These are phyloP conservation scores for Pythium aquatile DNA, from an alignment of 352 stramenopile genomes.

Conservation along the genomic window DNA sequence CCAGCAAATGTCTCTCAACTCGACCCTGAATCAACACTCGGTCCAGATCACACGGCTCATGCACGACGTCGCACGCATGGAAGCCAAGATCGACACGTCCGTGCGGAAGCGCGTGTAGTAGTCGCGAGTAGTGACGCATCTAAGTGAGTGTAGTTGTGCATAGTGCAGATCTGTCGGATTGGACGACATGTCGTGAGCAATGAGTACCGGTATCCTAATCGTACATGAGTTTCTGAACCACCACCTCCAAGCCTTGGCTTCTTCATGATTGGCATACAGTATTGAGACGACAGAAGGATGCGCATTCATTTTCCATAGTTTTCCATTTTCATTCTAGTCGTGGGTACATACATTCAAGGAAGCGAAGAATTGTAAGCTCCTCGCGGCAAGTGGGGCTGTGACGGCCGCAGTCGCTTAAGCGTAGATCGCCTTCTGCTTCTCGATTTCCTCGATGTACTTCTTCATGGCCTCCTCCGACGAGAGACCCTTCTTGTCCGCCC, in stretches of 20 bases:
- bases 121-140: not conserved
- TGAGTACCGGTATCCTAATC: not conserved
- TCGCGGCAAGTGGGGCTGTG: not conserved
- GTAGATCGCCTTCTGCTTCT: conserved; percentile 83
- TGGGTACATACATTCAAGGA: conserved; percentile 5
- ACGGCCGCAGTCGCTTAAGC: conserved; percentile 38
- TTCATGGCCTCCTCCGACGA: conserved; percentile 85
- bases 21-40: conserved; percentile 63
- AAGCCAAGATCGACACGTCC: conserved; percentile 66
- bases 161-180: conserved; percentile 4
- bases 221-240: not conserved
- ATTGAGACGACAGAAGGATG: not conserved
- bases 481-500: conserved; percentile 83
- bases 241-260: not conserved
- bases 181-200: conserved; percentile 8
- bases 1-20: conserved; percentile 71
- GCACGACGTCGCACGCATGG: conserved; percentile 69
- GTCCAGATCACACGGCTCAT: conserved; percentile 77
- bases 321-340: conserved; percentile 3
- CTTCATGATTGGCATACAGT: not conserved
- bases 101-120: conserved; percentile 19
- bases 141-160: conserved; percentile 3
- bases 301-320: conserved; percentile 7
- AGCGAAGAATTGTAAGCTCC: not conserved
- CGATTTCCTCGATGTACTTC: conserved; percentile 85